phyloP scores from a whole-genome alignment of 345 rosid species.

The Firmiana major region DNA sequence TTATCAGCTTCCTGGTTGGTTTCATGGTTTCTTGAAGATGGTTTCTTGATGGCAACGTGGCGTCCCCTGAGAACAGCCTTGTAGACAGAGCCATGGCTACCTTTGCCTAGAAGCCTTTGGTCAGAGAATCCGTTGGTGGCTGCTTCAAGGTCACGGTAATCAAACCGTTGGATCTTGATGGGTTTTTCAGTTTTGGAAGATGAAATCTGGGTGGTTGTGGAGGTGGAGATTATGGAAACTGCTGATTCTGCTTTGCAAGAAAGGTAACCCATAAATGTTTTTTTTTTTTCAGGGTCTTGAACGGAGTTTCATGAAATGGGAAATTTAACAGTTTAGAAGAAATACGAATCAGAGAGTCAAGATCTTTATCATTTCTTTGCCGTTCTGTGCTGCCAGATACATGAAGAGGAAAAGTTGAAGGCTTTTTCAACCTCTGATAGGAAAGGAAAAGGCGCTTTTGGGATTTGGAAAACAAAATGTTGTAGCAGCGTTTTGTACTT shows the following conservation, averaged over 20 bases:
- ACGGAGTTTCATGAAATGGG: background rate
- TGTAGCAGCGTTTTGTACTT: background rate
- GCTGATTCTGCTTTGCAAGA: conserved; percentile 22
- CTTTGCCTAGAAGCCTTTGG: conserved; percentile 73
- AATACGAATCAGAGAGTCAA: background rate
- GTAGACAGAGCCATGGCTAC: conserved; percentile 97
- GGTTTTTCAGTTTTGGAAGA: conserved; percentile 47
- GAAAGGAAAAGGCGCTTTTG: background rate
- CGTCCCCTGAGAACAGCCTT: conserved; percentile 86
- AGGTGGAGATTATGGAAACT: conserved; percentile 18
- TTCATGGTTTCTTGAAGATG: conserved; percentile 56
- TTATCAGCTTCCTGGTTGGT: conserved; percentile 68
- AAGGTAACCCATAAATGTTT: conserved; percentile 14
- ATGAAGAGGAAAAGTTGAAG: conserved; percentile 9
- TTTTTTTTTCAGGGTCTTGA: background rate
- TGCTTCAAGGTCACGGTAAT: conserved; percentile 83
- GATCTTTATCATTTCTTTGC: background rate
- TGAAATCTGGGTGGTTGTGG: conserved; percentile 19
- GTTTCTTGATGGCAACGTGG: conserved; percentile 81
- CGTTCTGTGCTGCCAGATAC: background rate
- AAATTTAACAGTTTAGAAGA: background rate
- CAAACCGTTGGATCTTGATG: conserved; percentile 72
- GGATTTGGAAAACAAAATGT: conserved; percentile 10
- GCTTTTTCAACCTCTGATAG: background rate
- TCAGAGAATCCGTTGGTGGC: conserved; percentile 92